Evolutionary conservation across 768 basidiomycete species (phyloP).

Genomic region (Rickenella mellea): DNA sequence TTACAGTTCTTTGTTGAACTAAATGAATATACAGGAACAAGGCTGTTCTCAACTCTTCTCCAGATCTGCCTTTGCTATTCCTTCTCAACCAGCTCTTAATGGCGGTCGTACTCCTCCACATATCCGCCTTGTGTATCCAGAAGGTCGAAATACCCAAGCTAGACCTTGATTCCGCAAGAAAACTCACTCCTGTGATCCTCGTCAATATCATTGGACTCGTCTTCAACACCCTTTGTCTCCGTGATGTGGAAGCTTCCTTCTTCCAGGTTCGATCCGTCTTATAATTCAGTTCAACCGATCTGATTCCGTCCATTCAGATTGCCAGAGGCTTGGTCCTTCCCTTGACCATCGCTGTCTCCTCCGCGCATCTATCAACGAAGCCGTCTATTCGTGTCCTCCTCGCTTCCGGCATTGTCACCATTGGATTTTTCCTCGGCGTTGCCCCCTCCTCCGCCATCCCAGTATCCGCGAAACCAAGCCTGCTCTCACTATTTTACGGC

Average conservation of each 20-base stretch:
- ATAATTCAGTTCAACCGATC: not conserved
- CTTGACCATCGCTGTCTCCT: slow-evolving; percentile 68
- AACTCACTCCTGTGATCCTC: slow-evolving; percentile 50
- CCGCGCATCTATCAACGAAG: slow-evolving; percentile 39
- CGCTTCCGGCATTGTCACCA: slow-evolving; percentile 55
- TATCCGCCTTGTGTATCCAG: slow-evolving; percentile 34
- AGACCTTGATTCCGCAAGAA: slow-evolving; percentile 42
- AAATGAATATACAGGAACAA: slow-evolving; percentile 46
- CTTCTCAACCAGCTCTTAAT: slow-evolving; percentile 59
- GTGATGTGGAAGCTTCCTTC: slow-evolving; percentile 72
- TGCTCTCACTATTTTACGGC: slow-evolving; percentile 58
- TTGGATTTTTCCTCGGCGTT: slow-evolving; percentile 73
- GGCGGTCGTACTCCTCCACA: slow-evolving; percentile 56
- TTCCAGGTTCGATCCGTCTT: slow-evolving; percentile 48
- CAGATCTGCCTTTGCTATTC: slow-evolving; percentile 59
- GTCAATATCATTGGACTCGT: slow-evolving; percentile 70
- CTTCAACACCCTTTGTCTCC: slow-evolving; percentile 72
- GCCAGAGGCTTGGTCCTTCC: slow-evolving; percentile 79
- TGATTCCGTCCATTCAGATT: slow-evolving; percentile 37
- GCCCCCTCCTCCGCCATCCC: slow-evolving; percentile 29
- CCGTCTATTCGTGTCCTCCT: slow-evolving; percentile 47
- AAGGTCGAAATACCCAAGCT: slow-evolving; percentile 50
- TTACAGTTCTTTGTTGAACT: slow-evolving; percentile 3
- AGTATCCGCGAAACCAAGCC: slow-evolving; percentile 28
- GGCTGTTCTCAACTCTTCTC: slow-evolving; percentile 58